A percentile compares a stretch with the other conserved stretches of the same genome.
These are phyloP conservation scores for Bipolaris victoriae DNA, from an alignment of 2,329 filamentous ascomycete genomes.

Conservation along the genomic window DNA sequence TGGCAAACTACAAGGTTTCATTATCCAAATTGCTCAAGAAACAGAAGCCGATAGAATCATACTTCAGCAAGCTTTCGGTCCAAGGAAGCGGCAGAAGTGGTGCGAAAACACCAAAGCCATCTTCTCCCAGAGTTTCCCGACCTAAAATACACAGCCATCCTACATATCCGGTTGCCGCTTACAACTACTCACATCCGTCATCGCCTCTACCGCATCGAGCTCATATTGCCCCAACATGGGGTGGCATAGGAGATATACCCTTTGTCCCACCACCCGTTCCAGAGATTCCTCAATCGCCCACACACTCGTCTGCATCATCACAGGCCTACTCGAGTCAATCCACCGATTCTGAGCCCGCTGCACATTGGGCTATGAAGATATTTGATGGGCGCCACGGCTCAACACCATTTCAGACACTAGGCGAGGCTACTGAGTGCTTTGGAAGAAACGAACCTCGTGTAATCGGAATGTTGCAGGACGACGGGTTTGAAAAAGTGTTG, in stretches of 20 bases:
- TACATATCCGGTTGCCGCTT: slow-evolving; percentile 35
- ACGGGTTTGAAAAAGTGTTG: slow-evolving; percentile 51
- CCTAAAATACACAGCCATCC: slow-evolving; percentile 37
- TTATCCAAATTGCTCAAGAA: slow-evolving; percentile 44
- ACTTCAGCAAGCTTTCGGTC: slow-evolving; percentile 39
- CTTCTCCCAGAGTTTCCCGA: slow-evolving; percentile 32
- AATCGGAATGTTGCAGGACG: slow-evolving; percentile 43
- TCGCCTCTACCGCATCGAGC: slow-evolving; percentile 21
- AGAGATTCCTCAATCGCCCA: slow-evolving; percentile 51
- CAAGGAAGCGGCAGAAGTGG: slow-evolving; percentile 25
- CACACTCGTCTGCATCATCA: slow-evolving; percentile 52
- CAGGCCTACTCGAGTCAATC: slow-evolving; percentile 49
- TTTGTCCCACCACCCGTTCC: slow-evolving; percentile 46
- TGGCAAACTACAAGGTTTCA: slow-evolving; percentile 34
- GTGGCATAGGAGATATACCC: slow-evolving; percentile 38
- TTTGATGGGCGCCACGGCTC: slow-evolving; percentile 51
- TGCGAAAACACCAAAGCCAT: slow-evolving; percentile 38
- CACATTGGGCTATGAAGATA: slow-evolving; percentile 54
- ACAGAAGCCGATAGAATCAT: slow-evolving; percentile 45
- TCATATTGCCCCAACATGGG: slow-evolving; percentile 29
- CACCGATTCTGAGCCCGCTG: slow-evolving; percentile 39
- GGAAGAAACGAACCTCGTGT: slow-evolving; percentile 46
- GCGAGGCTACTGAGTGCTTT: slow-evolving; percentile 42
- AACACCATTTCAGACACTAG: slow-evolving; percentile 46
- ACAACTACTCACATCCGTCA: slow-evolving; percentile 18